phyloP scores from a whole-genome alignment of 208 protist species.

The Leishmania turanica region DNA sequence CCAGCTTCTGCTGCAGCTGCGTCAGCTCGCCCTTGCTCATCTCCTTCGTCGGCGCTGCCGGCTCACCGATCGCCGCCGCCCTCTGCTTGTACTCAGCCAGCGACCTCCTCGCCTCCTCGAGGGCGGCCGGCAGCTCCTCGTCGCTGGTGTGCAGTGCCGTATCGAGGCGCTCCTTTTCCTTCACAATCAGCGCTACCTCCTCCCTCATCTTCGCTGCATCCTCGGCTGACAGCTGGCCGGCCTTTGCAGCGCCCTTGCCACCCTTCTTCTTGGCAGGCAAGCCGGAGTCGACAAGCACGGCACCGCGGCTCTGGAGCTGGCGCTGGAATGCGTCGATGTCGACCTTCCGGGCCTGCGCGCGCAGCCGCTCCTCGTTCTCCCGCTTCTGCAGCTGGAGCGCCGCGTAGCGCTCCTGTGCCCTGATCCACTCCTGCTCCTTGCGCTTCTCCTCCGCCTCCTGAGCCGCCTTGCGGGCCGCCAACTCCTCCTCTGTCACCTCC shows the following conservation, averaged over 20 bases:
- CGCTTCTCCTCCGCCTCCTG: conserved; percentile 48
- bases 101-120: conserved; percentile 61
- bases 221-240: conserved; percentile 46
- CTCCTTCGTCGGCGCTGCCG: conserved; percentile 22
- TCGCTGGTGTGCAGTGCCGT: conserved; percentile 62
- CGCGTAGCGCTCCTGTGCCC: conserved; percentile 49
- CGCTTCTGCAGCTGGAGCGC: conserved; percentile 58
- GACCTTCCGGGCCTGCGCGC: conserved; percentile 56
- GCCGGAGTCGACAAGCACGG: conserved; percentile 69
- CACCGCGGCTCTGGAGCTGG: conserved; percentile 54
- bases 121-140: conserved; percentile 54
- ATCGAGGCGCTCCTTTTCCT: conserved; percentile 73
- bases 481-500: conserved; percentile 41
- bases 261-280: conserved; percentile 40
- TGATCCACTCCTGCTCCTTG: conserved; percentile 43
- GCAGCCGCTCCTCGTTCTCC: conserved; percentile 64
- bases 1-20: conserved; percentile 81
- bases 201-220: conserved; percentile 55
- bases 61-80: conserved; percentile 18
- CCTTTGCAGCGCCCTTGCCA: conserved; percentile 47
- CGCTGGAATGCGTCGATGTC: conserved; percentile 61
- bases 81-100: conserved; percentile 38
- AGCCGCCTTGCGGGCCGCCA: conserved; percentile 29
- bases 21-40: conserved; percentile 67
- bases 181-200: conserved; percentile 55